Conservation (phyloP, 1,284 basidiomycete species). For the Termitomyces sp. region DNA sequence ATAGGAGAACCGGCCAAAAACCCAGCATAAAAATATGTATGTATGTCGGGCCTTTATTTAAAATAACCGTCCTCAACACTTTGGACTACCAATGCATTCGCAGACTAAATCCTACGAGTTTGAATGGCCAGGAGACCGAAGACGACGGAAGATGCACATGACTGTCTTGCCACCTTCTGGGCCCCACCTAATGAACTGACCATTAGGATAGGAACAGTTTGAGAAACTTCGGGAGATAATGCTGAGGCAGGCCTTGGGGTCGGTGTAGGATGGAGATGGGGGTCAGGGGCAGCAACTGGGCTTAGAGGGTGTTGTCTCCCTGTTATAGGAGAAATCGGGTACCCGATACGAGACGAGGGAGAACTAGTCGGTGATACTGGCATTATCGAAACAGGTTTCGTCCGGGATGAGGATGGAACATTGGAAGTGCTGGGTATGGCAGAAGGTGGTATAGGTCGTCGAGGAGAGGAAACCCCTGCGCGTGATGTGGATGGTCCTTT, state of each 20-base stretch:
- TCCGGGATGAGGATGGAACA: constrained; percentile 23
- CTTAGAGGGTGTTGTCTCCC: constrained; percentile 32
- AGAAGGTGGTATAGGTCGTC: constrained; percentile 5
- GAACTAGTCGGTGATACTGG: constrained; percentile 30
- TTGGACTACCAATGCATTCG: too few relatives aligned
- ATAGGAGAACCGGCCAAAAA: too few relatives aligned
- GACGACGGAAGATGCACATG: constrained; percentile 57
- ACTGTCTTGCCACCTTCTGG: constrained; percentile 62
- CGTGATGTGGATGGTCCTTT: constrained; percentile 20
- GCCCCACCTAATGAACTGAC: constrained; percentile 50
- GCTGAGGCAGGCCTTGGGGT: constrained; percentile 64
- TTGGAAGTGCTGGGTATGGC: constrained; percentile 4
- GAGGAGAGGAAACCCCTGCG: constrained; percentile 15
- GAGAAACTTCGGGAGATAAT: constrained; percentile 39
- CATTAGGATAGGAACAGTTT: constrained; percentile 9
- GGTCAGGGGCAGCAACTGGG: constrained; percentile 46
- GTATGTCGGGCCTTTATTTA: too few relatives aligned
- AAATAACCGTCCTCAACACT: too few relatives aligned
- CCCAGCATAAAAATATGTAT: too few relatives aligned
- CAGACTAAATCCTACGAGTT: too few relatives aligned
- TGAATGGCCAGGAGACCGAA: constrained; percentile 59
- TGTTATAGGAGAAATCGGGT: constrained; percentile 42
- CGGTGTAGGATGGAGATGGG: constrained; percentile 70
- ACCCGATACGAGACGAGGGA: constrained; percentile 31
- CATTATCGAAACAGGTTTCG: constrained; percentile 37